phyloP scores from a whole-genome alignment of 129 eudicot genomes.

The Erigeron canadensis region DNA sequence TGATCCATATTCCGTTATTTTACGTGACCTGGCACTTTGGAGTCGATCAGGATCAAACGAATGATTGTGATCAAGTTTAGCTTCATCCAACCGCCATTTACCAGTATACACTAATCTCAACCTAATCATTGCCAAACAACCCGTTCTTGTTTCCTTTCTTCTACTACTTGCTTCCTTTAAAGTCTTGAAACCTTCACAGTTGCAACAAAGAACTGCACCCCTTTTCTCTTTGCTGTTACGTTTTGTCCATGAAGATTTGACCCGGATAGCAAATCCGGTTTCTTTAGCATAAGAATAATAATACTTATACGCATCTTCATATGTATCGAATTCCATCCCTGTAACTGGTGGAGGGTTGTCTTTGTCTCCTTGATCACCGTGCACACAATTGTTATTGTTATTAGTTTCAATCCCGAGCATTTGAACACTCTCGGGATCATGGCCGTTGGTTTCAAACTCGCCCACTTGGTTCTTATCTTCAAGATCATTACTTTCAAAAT shows the following conservation, averaged over 20 bases:
- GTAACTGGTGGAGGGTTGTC: conserved; percentile 49
- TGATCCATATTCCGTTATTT: conserved; percentile 52
- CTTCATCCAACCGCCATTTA: conserved; percentile 87
- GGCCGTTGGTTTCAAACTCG: conserved; percentile 37
- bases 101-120: conserved; percentile 63
- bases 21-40: conserved; percentile 71
- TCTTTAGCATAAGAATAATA: conserved; percentile 66
- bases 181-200: conserved; percentile 89
- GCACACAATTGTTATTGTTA: not conserved
- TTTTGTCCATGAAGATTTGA: conserved; percentile 91
- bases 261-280: conserved; percentile 71
- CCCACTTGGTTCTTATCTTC: conserved; percentile 46
- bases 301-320: conserved; percentile 75
- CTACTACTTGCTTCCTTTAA: conserved; percentile 68
- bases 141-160: conserved; percentile 88
- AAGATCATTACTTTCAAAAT: conserved; percentile 42
- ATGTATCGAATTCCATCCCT: conserved; percentile 78
- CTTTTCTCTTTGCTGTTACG: conserved; percentile 87
- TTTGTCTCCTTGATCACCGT: conserved; percentile 26
- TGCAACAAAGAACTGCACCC: conserved; percentile 92
- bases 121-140: conserved; percentile 87
- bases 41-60: conserved; percentile 75
- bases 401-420: conserved; percentile 38
- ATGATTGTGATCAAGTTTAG: conserved; percentile 84
- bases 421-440: conserved; percentile 34